Conservation (phyloP, 2,329 filamentous ascomycete genomes). For the Nigrograna mackinnonii region DNA sequence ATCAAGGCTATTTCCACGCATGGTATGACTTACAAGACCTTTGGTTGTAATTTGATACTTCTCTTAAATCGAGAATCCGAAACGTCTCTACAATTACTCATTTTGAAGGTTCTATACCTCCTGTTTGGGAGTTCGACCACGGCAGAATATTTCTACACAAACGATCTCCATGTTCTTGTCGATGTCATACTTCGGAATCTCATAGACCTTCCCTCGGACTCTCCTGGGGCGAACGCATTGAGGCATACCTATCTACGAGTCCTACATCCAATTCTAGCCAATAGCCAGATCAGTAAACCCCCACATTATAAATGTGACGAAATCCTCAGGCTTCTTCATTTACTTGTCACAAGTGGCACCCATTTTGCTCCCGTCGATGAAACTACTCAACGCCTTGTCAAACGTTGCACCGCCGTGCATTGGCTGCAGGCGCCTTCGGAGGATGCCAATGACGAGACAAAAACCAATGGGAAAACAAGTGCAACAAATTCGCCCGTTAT, state of each 20-base stretch:
- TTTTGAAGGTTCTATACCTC: conserved; percentile 92
- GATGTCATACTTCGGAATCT: conserved; percentile 97
- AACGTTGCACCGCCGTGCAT: conserved; percentile 72
- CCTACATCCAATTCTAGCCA: conserved; percentile 83
- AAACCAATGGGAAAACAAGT: conserved; percentile 18
- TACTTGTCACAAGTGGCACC: conserved; percentile 66
- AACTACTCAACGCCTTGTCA: conserved; percentile 76
- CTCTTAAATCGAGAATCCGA: conserved; percentile 92
- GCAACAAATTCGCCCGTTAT: conserved; percentile 23
- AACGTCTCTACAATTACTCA: conserved; percentile 92
- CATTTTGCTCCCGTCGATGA: conserved; percentile 83
- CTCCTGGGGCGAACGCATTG: conserved; percentile 55
- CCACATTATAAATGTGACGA: conserved; percentile 93
- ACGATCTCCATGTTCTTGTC: conserved; percentile 89
- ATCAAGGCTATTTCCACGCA: conserved; percentile 86
- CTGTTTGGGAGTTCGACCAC: conserved; percentile 91
- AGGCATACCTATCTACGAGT: conserved; percentile 95
- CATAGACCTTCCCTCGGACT: conserved; percentile 90
- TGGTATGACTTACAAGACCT: conserved; percentile 84
- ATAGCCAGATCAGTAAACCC: conserved; percentile 85
- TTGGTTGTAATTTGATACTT: conserved; percentile 96
- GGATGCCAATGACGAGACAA: conserved; percentile 22
- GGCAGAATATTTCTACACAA: conserved; percentile 98
- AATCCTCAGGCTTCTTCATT: conserved; percentile 72
- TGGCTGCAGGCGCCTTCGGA: conserved; percentile 57